These are phyloP conservation scores for Borovskyia barvae DNA, from an alignment of 208 protist species.

Conservation along the genomic window DNA sequence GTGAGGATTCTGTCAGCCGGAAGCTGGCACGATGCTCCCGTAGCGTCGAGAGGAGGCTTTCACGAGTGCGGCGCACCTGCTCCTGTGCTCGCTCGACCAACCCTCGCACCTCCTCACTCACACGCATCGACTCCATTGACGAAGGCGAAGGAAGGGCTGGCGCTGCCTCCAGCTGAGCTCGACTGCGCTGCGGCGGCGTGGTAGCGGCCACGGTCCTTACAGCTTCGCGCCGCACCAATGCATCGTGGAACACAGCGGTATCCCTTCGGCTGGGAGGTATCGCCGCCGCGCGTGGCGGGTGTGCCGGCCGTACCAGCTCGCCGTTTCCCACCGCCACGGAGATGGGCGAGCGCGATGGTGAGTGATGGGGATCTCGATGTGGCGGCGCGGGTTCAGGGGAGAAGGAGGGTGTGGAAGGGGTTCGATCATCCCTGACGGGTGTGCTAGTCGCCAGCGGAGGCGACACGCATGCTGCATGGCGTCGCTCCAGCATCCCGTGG, in stretches of 20 bases:
- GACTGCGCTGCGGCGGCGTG: not conserved
- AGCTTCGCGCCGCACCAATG: no score
- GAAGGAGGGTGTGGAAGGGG: not conserved
- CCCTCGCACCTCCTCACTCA: conserved; percentile 63
- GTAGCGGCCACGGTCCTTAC: no score
- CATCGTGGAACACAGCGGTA: no score
- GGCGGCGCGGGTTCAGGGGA: not conserved
- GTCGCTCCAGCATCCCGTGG: no score
- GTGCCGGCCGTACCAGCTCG: no score
- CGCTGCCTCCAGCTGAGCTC: not conserved
- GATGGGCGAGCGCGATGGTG: not conserved
- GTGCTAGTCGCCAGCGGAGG: no score
- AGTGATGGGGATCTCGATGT: conserved; percentile 1
- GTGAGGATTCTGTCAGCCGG: not conserved
- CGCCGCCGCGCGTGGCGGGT: no score
- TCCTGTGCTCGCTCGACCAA: conserved; percentile 63
- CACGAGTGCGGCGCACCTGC: conserved; percentile 64
- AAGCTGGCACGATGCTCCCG: conserved; percentile 19
- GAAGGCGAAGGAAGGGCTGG: conserved; percentile 2
- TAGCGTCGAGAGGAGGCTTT: conserved; percentile 57
- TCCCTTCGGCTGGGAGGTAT: no score
- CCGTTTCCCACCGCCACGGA: no score
- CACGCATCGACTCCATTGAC: conserved; percentile 27
- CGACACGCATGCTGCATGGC: no score
- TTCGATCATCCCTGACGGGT: no score